Evolutionary conservation across 805 yeast species (phyloP).

Genomic region (Metschnikowia gelsemii): DNA sequence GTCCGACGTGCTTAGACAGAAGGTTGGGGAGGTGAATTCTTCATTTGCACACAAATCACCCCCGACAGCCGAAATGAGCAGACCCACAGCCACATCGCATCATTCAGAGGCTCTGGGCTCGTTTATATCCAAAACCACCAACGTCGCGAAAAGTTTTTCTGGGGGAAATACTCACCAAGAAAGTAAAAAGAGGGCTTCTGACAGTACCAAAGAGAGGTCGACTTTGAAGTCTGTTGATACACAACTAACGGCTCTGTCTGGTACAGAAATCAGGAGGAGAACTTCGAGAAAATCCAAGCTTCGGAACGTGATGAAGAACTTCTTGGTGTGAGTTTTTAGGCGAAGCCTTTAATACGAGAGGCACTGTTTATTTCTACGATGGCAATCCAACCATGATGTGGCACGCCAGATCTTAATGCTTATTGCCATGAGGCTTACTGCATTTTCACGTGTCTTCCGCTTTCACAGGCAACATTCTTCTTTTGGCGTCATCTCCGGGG

Average conservation of each 20-base stretch:
- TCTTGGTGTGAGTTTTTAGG: not conserved
- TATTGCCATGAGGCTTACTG: too few species aligned
- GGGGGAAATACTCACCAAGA: not conserved
- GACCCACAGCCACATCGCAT: conserved; percentile 2
- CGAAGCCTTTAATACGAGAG: not conserved
- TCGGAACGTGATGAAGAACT: conserved; percentile 10
- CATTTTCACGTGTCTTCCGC: too few species aligned
- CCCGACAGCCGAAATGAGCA: conserved; percentile 9
- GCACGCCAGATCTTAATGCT: too few species aligned
- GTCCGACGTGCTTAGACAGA: conserved; percentile 19
- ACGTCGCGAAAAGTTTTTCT: not conserved
- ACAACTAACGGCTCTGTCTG: not conserved
- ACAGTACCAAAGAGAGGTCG: not conserved
- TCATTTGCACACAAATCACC: conserved; percentile 13
- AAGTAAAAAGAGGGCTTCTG: not conserved
- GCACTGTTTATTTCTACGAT: not conserved
- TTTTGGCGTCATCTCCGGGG: too few species aligned
- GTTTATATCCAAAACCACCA: not conserved
- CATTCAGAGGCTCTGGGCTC: conserved; percentile 1
- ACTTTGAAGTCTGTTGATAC: not conserved
- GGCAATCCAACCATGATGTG: too few species aligned
- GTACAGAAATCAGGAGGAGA: not conserved
- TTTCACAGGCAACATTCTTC: too few species aligned
- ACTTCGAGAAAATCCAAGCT: conserved; percentile 7
- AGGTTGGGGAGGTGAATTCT: conserved; percentile 18